These are phyloP conservation scores for Cyberlindnera mycetangii DNA, from an alignment of 805 yeast species.

Conservation along the genomic window DNA sequence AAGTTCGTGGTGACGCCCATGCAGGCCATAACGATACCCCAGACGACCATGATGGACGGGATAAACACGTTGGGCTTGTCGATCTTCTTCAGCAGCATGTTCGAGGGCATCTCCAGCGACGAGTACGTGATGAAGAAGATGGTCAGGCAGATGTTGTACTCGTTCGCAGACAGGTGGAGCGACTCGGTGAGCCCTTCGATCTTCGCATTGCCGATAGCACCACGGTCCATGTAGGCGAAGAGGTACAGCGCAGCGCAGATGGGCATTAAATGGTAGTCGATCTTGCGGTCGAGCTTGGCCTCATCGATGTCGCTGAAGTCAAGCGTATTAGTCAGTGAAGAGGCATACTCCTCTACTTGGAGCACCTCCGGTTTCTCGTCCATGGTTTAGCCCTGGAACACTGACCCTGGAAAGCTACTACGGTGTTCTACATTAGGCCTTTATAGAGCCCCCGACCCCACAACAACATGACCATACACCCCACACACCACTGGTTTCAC, in stretches of 20 bases:
- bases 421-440: too few relatives aligned
- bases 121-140: conserved; percentile 20
- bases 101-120: conserved; percentile 21
- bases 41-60: conserved; percentile 13
- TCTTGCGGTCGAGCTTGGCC: conserved; percentile 11
- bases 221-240: conserved; percentile 19
- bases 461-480: too few relatives aligned
- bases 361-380: conserved; percentile 1
- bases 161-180: conserved; percentile 8
- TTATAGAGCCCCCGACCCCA: too few relatives aligned
- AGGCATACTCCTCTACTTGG: neutral
- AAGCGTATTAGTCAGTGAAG: neutral
- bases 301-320: conserved; percentile 10
- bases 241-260: conserved; percentile 16
- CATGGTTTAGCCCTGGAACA: too few relatives aligned
- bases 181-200: conserved; percentile 9
- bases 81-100: conserved; percentile 19
- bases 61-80: conserved; percentile 16
- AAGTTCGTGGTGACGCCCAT: conserved; percentile 20
- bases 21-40: conserved; percentile 20
- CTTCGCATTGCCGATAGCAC: conserved; percentile 17
- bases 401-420: too few relatives aligned
- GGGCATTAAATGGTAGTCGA: conserved; percentile 19
- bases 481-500: too few relatives aligned
- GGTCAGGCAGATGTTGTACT: conserved; percentile 15